Base-by-base conservation (phyloP, 1,284 basidiomycete species). In the Rhodotorula sp. region DNA sequence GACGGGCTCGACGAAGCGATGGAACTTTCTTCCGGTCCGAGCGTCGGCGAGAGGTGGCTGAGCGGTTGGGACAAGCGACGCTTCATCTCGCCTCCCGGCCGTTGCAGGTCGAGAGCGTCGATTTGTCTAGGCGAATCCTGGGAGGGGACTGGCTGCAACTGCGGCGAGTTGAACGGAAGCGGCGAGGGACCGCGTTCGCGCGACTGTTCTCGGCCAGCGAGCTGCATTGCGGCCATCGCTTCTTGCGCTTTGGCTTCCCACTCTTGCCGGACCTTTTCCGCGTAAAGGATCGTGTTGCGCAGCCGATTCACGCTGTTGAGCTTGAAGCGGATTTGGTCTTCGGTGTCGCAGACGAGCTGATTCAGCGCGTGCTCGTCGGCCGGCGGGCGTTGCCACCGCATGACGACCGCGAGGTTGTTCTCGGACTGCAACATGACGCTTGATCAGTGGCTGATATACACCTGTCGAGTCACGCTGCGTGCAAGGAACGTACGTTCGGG, bases 281-380 rank as follows among this genome's bases (percentile, higher is more conserved):
- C 90, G 81, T 99, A 99, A 70, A 93, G 86, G 75, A 99, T 96
- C 33, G 94, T 98, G 80, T 97, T 98, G 82, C 96, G 91, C 89
- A 99, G 90, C 55, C 96, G 89, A 69, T 94, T 92, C 60, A 98
- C 91, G 72, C 90, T 93, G 81, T 95, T 95, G 72, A 95, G 87
- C 84, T 99, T 99, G 80, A 91, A 88, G 49, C 91, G 86, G 84
- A 96, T 91, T 49, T 95, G 86, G 49, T 89, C 87, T 76, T 95
- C 92, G 14, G 89, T 89, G 78, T 99, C 95, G 69, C 88, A 86
- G 65, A 91, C 86, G 45, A 99, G 85, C 75, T 91, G 86, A 10
- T 86, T 84, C 64, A 99, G 83, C 0, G 93, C 95, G 1, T 87
- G 83, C 79, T 99, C 96, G 69, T 93, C 88, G n/a, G 89, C 90